Evolutionary conservation across 768 basidiomycete genomes (phyloP).

Genomic region (Suillus sp.): DNA sequence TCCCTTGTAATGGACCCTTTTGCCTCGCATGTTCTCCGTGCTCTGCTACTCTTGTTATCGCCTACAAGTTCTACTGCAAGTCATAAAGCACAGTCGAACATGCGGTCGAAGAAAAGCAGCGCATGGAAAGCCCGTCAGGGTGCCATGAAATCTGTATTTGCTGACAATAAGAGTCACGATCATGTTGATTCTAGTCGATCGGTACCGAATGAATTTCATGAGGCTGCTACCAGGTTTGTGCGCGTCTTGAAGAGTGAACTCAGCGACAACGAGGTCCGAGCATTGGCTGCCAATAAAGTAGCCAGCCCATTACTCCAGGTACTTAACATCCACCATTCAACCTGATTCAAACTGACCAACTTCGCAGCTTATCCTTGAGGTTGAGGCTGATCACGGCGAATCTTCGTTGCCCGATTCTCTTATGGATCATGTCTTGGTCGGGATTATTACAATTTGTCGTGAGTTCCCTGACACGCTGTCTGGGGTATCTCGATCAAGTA

Average conservation of each 20-base stretch:
- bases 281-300: constrained; percentile 72
- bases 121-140: constrained; percentile 84
- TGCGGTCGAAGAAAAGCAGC: constrained; percentile 86
- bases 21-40: constrained; percentile 87
- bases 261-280: constrained; percentile 72
- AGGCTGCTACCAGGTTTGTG: constrained; percentile 50
- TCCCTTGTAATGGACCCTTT: constrained; percentile 81
- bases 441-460: constrained; percentile 70
- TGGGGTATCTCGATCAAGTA: constrained; percentile 6
- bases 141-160: constrained; percentile 78
- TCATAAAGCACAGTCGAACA: constrained; percentile 36
- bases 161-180: constrained; percentile 43
- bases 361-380: constrained; percentile 74
- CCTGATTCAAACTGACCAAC: constrained; percentile 15
- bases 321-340: constrained; percentile 19
- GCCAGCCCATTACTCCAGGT: constrained; percentile 81
- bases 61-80: constrained; percentile 52
- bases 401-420: constrained; percentile 66
- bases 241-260: constrained; percentile 52
- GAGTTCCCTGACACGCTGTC: constrained; percentile 29
- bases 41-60: constrained; percentile 75
- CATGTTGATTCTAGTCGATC: constrained; percentile 26
- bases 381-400: constrained; percentile 71
- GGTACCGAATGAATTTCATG: constrained; percentile 51
- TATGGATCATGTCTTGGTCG: constrained; percentile 79